These are phyloP conservation scores for Houttuynia cordata DNA, from an alignment of 164 flowering plant genomes.

Conservation along the genomic window DNA sequence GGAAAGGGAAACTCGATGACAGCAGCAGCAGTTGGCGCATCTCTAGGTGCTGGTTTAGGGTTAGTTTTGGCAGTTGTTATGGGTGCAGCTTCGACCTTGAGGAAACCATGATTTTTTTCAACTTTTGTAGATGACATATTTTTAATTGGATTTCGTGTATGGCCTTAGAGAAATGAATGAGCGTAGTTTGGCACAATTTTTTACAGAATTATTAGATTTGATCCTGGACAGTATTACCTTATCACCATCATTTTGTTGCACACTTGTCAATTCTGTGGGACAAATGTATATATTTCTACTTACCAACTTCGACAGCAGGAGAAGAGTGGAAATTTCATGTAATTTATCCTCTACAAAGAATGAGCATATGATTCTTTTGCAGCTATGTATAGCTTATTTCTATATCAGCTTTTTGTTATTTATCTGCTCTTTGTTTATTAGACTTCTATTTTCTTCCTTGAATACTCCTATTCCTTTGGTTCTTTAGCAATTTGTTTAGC, in stretches of 20 bases:
- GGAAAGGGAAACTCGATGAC: constrained; percentile 43
- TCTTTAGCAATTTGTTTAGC: too few relatives aligned
- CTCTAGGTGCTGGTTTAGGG: constrained; percentile 88
- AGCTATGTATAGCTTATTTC: neutral
- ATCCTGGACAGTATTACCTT: neutral
- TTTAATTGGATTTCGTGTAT: constrained; percentile 88
- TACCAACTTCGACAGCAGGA: neutral
- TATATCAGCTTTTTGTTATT: neutral
- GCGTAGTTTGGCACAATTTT: too few relatives aligned
- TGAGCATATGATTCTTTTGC: neutral
- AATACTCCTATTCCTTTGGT: too few relatives aligned
- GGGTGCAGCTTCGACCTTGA: constrained; percentile 97
- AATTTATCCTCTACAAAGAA: neutral
- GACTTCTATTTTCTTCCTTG: neutral
- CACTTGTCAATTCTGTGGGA: neutral
- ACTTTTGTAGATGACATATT: neutral
- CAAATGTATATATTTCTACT: neutral
- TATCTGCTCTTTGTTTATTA: neutral
- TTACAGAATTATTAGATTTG: constrained; percentile 25
- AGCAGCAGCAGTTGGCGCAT: constrained; percentile 88
- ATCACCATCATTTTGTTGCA: neutral
- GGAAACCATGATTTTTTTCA: constrained; percentile 57
- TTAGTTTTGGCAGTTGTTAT: constrained; percentile 78
- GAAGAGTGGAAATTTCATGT: neutral
- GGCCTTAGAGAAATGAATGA: constrained; percentile 20